Percentiles rank a stretch among this genome's conserved stretches.
Evolutionary conservation across 345 rosid species (phyloP).

Genomic region (Syzygium grande): DNA sequence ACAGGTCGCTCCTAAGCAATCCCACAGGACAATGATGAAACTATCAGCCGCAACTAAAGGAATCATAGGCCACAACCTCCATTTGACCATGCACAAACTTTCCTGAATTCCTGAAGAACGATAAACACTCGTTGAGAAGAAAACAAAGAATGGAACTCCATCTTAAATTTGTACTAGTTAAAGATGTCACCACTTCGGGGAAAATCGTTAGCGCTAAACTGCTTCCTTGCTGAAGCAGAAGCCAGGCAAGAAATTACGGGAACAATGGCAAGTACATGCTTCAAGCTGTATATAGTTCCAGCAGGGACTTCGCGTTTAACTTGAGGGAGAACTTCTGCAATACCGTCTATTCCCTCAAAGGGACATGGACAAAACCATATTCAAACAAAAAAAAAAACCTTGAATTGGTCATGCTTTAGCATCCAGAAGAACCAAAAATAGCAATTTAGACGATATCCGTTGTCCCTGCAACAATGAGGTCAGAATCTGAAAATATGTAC

Average conservation of each 20-base stretch:
- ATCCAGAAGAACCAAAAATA: neutral
- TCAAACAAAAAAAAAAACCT: neutral
- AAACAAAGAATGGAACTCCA: neutral
- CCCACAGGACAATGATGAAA: neutral
- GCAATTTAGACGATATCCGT: neutral
- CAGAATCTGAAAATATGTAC: neutral
- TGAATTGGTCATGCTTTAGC: neutral
- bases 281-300: neutral
- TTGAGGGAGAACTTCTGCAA: neutral
- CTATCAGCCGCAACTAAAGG: neutral
- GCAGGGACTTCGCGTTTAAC: neutral
- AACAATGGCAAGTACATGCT: neutral
- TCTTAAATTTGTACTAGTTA: neutral
- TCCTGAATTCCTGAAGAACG: neutral
- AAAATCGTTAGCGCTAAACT: neutral
- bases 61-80: neutral
- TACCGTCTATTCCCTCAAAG: neutral
- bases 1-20: neutral
- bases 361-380: neutral
- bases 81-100: neutral
- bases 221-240: neutral
- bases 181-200: neutral
- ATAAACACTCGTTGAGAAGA: neutral
- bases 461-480: neutral
- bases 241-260: neutral